Evolutionary conservation across 2,329 filamentous ascomycete genomes (phyloP).

Genomic region (Cladosporium austrohemisphaericum): DNA sequence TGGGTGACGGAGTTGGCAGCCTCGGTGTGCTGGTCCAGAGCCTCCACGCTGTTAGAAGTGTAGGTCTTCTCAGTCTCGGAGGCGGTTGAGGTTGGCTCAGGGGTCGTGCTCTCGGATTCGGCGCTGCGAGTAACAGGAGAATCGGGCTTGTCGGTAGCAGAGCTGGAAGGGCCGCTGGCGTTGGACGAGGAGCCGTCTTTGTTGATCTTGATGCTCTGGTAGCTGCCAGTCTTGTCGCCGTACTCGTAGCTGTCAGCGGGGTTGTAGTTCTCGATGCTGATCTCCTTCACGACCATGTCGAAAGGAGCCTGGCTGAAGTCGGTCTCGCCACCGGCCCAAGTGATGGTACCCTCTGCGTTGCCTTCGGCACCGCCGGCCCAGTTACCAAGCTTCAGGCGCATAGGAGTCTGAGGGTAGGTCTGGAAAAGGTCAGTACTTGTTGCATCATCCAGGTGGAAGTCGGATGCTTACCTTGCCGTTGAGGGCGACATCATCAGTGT

Average conservation of each 20-base stretch:
- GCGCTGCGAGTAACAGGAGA: slow-evolving; percentile 21
- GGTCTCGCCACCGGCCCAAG: slow-evolving; percentile 63
- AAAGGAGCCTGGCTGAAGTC: slow-evolving; percentile 48
- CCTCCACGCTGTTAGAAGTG: slow-evolving; percentile 23
- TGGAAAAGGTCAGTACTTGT: no score
- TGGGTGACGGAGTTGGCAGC: slow-evolving; percentile 22
- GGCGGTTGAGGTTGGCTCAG: slow-evolving; percentile 21
- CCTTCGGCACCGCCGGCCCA: slow-evolving; percentile 48
- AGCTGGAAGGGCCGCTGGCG: slow-evolving; percentile 3
- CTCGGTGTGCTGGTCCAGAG: slow-evolving; percentile 21
- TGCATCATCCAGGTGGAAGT: no score
- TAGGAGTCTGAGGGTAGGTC: slow-evolving; percentile 77
- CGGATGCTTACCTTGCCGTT: slow-evolving; percentile 43
- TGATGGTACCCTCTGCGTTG: slow-evolving; percentile 54
- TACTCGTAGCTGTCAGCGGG: slow-evolving; percentile 50
- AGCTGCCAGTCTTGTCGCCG: slow-evolving; percentile 47
- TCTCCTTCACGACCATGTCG: slow-evolving; percentile 50
- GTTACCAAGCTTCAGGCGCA: slow-evolving; percentile 57
- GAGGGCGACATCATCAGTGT: slow-evolving; percentile 56
- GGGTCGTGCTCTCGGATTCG: slow-evolving; percentile 15
- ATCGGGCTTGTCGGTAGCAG: slow-evolving; percentile 27
- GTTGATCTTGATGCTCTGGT: slow-evolving; percentile 46
- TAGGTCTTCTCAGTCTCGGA: slow-evolving; percentile 24
- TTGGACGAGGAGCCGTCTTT: slow-evolving; percentile 16
- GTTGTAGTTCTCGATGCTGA: slow-evolving; percentile 52